Evolutionary conservation across 352 stramenopile species (phyloP).

Genomic region (Peronospora farinosa): DNA sequence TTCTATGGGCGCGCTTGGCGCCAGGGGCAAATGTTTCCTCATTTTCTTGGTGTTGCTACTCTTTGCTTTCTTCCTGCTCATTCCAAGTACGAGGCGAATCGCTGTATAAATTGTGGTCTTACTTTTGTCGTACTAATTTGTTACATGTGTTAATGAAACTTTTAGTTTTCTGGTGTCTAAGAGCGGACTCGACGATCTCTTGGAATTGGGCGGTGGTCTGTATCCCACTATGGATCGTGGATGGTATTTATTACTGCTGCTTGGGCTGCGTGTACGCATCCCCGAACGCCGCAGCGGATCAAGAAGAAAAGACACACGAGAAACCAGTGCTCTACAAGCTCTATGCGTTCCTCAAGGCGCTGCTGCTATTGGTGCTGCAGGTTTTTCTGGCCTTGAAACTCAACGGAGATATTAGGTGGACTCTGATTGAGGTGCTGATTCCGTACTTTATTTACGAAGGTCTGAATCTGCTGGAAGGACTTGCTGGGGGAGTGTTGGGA

Average conservation of each 20-base stretch:
- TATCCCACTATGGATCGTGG: constrained; percentile 72
- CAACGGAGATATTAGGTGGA: constrained; percentile 63
- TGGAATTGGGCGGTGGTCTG: constrained; percentile 81
- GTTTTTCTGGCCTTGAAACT: constrained; percentile 81
- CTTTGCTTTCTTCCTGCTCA: constrained; percentile 83
- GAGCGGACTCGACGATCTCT: constrained; percentile 64
- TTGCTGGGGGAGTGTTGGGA: constrained; percentile 48
- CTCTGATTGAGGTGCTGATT: constrained; percentile 53
- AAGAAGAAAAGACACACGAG: constrained; percentile 48
- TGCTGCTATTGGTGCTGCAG: constrained; percentile 70
- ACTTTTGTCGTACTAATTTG: constrained; percentile 15
- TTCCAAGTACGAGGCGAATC: constrained; percentile 52
- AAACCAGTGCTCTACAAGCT: constrained; percentile 55
- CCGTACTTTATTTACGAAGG: constrained; percentile 79
- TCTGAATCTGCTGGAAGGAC: constrained; percentile 60
- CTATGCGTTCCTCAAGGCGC: constrained; percentile 77
- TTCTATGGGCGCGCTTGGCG: constrained; percentile 65
- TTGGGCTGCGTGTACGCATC: constrained; percentile 54
- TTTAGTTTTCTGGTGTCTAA: constrained; percentile 77
- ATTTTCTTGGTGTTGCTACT: constrained; percentile 67
- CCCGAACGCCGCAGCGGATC: constrained; percentile 41
- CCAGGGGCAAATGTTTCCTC: constrained; percentile 58
- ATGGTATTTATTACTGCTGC: constrained; percentile 72
- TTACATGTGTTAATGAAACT: constrained; percentile 4
- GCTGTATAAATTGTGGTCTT: not conserved